A percentile compares a stretch with the other conserved stretches of the same genome.
Conservation (phyloP, 169 alveolate species). For the Eimeria zaria region DNA sequence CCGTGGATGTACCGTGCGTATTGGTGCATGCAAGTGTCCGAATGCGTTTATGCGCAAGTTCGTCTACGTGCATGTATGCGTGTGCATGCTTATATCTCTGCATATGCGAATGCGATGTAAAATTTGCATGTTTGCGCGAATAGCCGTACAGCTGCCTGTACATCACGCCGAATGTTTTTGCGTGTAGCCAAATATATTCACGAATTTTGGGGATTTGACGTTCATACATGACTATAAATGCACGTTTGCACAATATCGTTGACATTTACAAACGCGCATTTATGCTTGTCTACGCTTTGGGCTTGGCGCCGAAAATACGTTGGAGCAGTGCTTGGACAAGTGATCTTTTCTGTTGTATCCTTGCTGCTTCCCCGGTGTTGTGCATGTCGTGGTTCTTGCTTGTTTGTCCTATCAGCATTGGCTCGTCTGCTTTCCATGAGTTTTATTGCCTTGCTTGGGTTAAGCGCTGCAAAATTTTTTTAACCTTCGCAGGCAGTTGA, state of each 20-base stretch:
- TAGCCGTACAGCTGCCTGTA: neutral
- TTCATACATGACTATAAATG: neutral
- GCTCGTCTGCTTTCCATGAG: neutral
- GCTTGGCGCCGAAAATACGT: neutral
- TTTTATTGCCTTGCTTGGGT: neutral
- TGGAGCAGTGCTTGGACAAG: neutral
- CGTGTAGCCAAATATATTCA: neutral
- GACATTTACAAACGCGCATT: neutral
- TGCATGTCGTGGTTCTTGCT: neutral
- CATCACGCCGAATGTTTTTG: neutral
- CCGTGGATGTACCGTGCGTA: neutral
- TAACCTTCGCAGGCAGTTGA: conserved; percentile 18
- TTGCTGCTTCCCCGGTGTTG: neutral
- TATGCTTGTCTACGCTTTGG: neutral
- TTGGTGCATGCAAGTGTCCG: neutral
- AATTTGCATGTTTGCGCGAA: neutral
- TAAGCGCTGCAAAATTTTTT: neutral
- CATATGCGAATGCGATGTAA: neutral
- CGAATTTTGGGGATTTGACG: neutral
- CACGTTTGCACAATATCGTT: neutral
- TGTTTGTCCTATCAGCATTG: neutral
- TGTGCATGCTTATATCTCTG: neutral
- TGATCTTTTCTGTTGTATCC: neutral
- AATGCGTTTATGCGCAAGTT: neutral
- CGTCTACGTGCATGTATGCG: neutral